phyloP scores from a whole-genome alignment of 23 red algal genomes.

The Gracilariopsis chorda region DNA sequence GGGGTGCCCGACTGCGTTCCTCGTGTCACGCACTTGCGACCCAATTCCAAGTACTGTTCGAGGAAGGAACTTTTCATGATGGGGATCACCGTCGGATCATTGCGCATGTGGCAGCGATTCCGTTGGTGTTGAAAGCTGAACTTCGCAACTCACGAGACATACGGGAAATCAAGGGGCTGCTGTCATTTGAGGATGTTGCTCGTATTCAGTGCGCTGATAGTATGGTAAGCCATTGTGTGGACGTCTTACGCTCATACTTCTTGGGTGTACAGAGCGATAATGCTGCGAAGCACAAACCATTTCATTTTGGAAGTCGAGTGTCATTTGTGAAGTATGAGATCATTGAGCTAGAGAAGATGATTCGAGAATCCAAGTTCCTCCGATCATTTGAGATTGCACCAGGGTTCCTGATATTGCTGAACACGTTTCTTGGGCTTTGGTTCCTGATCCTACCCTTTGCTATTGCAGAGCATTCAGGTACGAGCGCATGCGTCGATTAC shows the following conservation, averaged over 20 bases:
- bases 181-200: constrained; percentile 25
- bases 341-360: background rate
- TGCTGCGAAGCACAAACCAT: background rate
- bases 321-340: constrained; percentile 33
- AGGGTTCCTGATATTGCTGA: constrained; percentile 23
- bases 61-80: background rate
- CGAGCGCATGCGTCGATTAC: background rate
- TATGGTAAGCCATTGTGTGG: constrained; percentile 33
- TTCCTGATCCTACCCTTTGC: constrained; percentile 50
- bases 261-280: no score
- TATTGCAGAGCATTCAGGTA: constrained; percentile 40
- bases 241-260: constrained; percentile 13
- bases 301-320: no score
- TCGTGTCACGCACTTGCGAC: constrained; percentile 24
- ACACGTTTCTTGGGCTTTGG: constrained; percentile 36
- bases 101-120: constrained; percentile 18
- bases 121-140: constrained; percentile 21
- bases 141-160: constrained; percentile 32
- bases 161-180: constrained; percentile 2
- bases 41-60: background rate
- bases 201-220: constrained; percentile 1
- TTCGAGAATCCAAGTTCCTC: background rate
- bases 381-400: constrained; percentile 19
- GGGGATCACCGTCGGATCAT: constrained; percentile 47
- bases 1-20: constrained; percentile 7